Percentiles rank a stretch among this genome's conserved stretches.
phyloP scores from a whole-genome alignment of 495 filamentous ascomycete genomes.

The Penicillium desertorum region DNA sequence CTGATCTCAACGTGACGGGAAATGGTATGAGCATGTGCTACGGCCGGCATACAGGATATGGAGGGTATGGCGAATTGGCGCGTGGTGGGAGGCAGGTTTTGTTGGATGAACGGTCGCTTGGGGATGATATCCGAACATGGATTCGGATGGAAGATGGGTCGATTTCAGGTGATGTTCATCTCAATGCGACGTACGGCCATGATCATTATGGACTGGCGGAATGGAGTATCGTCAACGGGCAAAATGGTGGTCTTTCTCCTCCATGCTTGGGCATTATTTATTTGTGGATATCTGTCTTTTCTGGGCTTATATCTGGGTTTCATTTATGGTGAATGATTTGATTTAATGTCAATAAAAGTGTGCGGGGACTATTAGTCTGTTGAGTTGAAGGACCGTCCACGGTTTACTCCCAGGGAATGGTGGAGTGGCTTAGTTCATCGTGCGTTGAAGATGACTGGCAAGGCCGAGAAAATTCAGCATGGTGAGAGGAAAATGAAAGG shows the following conservation, averaged over 20 bases:
- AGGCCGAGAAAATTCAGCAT: not conserved
- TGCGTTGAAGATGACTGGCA: not conserved
- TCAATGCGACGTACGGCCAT: conserved; percentile 24
- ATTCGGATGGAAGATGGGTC: conserved; percentile 23
- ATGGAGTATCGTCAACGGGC: not conserved
- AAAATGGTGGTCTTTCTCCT: not conserved
- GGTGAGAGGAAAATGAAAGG: not conserved
- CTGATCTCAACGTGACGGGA: conserved; percentile 32
- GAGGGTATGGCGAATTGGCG: conserved; percentile 66
- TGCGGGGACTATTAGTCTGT: not conserved
- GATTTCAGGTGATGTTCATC: conserved; percentile 18
- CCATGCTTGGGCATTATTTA: not conserved
- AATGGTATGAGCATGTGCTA: conserved; percentile 58
- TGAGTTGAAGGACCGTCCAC: not conserved
- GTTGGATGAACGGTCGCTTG: conserved; percentile 10
- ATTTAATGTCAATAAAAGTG: not conserved
- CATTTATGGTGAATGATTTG: not conserved
- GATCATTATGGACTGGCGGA: conserved; percentile 13
- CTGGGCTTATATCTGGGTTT: not conserved
- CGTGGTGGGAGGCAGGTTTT: conserved; percentile 47
- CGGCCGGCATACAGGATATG: conserved; percentile 64
- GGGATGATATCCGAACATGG: conserved; percentile 15
- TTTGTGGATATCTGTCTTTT: conserved; percentile 4
- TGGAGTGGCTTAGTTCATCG: not conserved
- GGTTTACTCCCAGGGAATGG: not conserved